Percentiles rank a stretch among this genome's conserved stretches.
These are phyloP conservation scores for Dactylellina parvicollis DNA, from an alignment of 2,329 filamentous ascomycete species.

Conservation along the genomic window DNA sequence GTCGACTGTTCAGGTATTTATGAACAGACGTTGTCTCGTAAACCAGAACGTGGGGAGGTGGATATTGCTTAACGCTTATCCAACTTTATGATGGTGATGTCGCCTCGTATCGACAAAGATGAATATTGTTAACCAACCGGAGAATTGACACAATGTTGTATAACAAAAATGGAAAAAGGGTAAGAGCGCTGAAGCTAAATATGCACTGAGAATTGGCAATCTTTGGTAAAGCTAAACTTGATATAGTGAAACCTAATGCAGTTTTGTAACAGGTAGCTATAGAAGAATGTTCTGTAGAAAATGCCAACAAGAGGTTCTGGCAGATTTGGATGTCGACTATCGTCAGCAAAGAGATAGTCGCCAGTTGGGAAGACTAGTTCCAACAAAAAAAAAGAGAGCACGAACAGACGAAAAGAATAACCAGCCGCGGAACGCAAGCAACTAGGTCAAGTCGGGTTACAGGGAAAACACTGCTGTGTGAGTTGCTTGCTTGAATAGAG, in stretches of 20 bases:
- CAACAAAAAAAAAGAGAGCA: slow-evolving; percentile 2
- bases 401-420: slow-evolving; percentile 1
- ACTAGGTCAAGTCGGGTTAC: neutral
- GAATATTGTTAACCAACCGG: neutral
- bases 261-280: neutral
- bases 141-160: slow-evolving; percentile 3
- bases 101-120: neutral
- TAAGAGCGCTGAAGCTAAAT: neutral
- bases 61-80: slow-evolving; percentile 1
- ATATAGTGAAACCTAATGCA: neutral
- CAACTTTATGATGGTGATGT: slow-evolving; percentile 4
- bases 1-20: slow-evolving; percentile 11
- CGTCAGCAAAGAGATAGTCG: slow-evolving; percentile 43
- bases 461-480: slow-evolving; percentile 15
- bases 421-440: neutral
- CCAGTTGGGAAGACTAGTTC: neutral
- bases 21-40: slow-evolving; percentile 1
- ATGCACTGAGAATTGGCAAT: neutral
- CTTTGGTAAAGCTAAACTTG: neutral
- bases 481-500: slow-evolving; percentile 20
- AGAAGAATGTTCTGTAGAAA: neutral
- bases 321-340: slow-evolving; percentile 5
- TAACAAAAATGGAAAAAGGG: slow-evolving; percentile 6
- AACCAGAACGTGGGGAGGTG: slow-evolving; percentile 2
- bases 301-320: neutral